A percentile compares a stretch with the other conserved stretches of the same genome.
These are phyloP conservation scores for Protomyces lactucae-debilis DNA, from an alignment of 1,139 yeast species.

Conservation along the genomic window DNA sequence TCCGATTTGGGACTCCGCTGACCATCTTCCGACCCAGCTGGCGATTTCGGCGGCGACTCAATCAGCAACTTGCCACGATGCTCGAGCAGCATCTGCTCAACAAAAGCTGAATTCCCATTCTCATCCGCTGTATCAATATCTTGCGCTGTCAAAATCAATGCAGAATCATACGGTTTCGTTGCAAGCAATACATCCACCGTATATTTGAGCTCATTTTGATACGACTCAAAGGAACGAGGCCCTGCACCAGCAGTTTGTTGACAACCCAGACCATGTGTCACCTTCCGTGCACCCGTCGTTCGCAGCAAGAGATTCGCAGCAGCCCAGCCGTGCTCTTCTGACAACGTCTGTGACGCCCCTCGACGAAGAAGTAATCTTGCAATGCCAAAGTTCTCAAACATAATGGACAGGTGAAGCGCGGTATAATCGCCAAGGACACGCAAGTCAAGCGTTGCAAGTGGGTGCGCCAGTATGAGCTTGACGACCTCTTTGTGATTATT, in stretches of 20 bases:
- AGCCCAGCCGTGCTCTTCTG: constrained; percentile 8
- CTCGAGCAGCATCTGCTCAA: background rate
- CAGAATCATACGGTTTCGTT: background rate
- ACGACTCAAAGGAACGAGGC: background rate
- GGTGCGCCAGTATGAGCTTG: constrained; percentile 3
- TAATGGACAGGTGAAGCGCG: constrained; percentile 5
- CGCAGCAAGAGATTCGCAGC: constrained; percentile 4
- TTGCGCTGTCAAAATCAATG: background rate
- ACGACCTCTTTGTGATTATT: background rate
- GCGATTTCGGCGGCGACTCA: background rate
- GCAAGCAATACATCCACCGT: background rate
- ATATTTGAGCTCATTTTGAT: background rate
- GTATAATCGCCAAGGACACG: background rate
- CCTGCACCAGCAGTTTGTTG: background rate
- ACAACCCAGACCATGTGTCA: background rate
- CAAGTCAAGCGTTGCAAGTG: background rate
- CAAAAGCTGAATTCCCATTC: background rate
- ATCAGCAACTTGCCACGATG: background rate
- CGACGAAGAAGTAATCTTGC: constrained; percentile 4
- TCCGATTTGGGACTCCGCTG: background rate
- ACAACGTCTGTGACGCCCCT: background rate
- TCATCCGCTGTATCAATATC: background rate
- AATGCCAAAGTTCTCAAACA: constrained; percentile 2
- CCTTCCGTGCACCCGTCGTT: background rate
- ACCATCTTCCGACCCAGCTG: background rate